These are phyloP conservation scores for Leccinum pachyderme DNA, from an alignment of 1,284 basidiomycete genomes.

Conservation along the genomic window DNA sequence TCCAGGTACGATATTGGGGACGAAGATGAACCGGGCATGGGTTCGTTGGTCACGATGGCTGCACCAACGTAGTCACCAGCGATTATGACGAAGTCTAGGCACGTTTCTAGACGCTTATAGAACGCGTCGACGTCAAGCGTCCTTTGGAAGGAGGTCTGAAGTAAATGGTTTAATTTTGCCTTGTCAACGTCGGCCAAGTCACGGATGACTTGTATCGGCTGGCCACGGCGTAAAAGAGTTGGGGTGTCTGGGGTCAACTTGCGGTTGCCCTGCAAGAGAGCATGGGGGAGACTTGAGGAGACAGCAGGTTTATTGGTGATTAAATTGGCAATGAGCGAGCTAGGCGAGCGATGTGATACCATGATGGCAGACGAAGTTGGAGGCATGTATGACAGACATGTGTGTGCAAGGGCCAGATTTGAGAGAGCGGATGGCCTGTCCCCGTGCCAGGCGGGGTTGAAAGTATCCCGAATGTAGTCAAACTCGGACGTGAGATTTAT, in stretches of 20 bases:
- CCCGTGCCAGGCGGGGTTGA: constrained; percentile 73
- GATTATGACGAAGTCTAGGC: constrained; percentile 91
- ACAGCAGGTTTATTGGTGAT: constrained; percentile 99
- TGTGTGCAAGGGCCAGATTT: constrained; percentile 85
- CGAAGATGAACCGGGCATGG: constrained; percentile 34
- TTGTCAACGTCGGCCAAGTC: constrained; percentile 67
- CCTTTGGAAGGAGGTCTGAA: constrained; percentile 86
- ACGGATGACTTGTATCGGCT: constrained; percentile 83
- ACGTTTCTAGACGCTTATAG: constrained; percentile 72
- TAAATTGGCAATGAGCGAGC: constrained; percentile 93
- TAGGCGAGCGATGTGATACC: constrained; percentile 96
- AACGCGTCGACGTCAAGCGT: constrained; percentile 75
- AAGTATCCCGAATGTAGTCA: constrained; percentile 84
- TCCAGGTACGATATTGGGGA: constrained; percentile 88
- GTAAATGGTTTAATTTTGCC: constrained; percentile 72
- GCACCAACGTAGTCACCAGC: constrained; percentile 96
- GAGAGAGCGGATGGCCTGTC: constrained; percentile 85
- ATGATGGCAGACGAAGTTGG: constrained; percentile 90
- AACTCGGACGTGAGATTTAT: constrained; percentile 94
- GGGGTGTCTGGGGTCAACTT: constrained; percentile 89
- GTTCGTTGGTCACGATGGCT: constrained; percentile 91
- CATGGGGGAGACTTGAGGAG: constrained; percentile 92
- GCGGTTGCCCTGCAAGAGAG: constrained; percentile 81
- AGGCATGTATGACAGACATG: constrained; percentile 93
- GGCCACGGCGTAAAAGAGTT: constrained; percentile 87